phyloP scores from a whole-genome alignment of 2,329 filamentous ascomycete genomes.

The Fusarium odoratissimum region DNA sequence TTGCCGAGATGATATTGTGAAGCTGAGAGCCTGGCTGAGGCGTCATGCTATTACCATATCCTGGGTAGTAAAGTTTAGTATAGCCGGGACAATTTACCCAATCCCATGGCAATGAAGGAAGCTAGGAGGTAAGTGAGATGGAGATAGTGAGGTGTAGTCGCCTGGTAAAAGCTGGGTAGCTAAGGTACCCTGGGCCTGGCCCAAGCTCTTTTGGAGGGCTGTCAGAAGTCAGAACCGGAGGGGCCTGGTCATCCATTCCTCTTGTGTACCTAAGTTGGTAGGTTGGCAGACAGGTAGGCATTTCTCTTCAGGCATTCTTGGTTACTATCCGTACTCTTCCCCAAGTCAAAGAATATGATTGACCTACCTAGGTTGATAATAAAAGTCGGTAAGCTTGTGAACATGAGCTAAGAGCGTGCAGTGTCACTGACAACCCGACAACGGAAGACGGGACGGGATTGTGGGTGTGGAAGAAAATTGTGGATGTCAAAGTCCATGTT shows the following conservation, averaged over 20 bases:
- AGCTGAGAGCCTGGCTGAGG: conserved; percentile 30
- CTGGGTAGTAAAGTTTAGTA: conserved; percentile 11
- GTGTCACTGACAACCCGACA: not conserved
- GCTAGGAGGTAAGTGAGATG: conserved; percentile 9
- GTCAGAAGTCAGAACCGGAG: conserved; percentile 38
- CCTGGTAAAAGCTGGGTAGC: conserved; percentile 19
- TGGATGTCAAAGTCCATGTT: conserved; percentile 18
- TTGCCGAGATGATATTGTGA: conserved; percentile 34
- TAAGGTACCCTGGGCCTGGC: conserved; percentile 24
- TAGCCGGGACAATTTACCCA: conserved; percentile 37
- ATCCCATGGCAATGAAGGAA: conserved; percentile 24
- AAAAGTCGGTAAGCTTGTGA: conserved; percentile 6
- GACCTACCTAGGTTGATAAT: not conserved
- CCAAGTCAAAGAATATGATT: not conserved
- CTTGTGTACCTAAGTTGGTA: not conserved
- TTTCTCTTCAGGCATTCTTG: not conserved
- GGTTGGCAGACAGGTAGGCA: not conserved
- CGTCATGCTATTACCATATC: conserved; percentile 17
- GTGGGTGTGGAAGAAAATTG: conserved; percentile 1
- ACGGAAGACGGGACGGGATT: not conserved
- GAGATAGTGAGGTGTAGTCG: conserved; percentile 10
- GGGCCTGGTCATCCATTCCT: conserved; percentile 15
- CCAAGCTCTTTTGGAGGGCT: conserved; percentile 36
- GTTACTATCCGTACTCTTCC: not conserved
- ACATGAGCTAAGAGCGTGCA: not conserved